Percentiles rank a stretch among this genome's conserved stretches.
phyloP scores from a whole-genome alignment of 495 filamentous ascomycete species.

The Penicillium herquei region DNA sequence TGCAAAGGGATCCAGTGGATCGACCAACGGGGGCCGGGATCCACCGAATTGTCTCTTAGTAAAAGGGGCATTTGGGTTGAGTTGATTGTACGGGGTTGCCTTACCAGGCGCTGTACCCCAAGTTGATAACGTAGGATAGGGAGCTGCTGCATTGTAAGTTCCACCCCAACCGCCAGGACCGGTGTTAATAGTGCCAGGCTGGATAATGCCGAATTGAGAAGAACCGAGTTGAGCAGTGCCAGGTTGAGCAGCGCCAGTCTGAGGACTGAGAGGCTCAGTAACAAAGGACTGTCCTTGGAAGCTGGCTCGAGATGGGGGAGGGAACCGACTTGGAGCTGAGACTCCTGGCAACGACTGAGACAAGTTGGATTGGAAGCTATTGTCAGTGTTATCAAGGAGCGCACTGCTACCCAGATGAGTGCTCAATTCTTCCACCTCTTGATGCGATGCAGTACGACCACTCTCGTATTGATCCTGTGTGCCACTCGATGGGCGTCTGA shows the following conservation, averaged over 20 bases:
- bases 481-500: conserved; percentile 81
- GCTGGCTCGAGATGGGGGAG: conserved; percentile 41
- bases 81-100: conserved; percentile 3
- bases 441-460: conserved; percentile 31
- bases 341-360: conserved; percentile 43
- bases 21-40: too few relatives aligned
- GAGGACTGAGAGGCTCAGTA: conserved; percentile 45
- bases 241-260: too few relatives aligned
- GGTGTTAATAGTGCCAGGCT: too few relatives aligned
- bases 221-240: too few relatives aligned
- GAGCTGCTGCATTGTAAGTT: conserved; percentile 42
- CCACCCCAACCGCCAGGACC: conserved; percentile 24
- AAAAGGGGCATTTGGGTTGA: too few relatives aligned
- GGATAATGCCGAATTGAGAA: too few relatives aligned
- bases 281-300: conserved; percentile 51
- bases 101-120: conserved; percentile 44
- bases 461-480: conserved; percentile 55
- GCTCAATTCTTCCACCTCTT: conserved; percentile 70
- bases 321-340: conserved; percentile 30
- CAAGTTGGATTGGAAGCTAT: conserved; percentile 42
- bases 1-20: conserved; percentile 49
- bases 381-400: conserved; percentile 78
- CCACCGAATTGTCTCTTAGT: too few relatives aligned
- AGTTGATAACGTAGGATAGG: conserved; percentile 38
- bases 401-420: conserved; percentile 91